phyloP scores from a whole-genome alignment of 257 asterid species.

The Apocynum venetum region DNA sequence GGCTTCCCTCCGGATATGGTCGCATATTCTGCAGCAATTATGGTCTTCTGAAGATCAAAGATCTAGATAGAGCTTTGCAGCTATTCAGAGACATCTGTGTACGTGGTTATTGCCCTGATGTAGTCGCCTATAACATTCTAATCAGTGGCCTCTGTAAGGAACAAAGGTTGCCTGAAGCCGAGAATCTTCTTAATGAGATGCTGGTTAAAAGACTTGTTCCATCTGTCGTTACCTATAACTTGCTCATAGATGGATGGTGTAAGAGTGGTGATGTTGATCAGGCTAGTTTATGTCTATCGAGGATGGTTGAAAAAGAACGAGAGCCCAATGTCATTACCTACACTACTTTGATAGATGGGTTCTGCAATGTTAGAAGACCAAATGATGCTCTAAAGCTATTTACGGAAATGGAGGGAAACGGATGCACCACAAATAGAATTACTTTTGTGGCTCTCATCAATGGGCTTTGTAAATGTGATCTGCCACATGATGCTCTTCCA shows the following conservation, averaged over 20 bases:
- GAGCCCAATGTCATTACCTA: conserved; percentile 76
- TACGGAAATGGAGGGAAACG: conserved; percentile 57
- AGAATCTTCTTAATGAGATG: conserved; percentile 55
- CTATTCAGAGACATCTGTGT: conserved; percentile 58
- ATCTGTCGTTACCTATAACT: conserved; percentile 78
- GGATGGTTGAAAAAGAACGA: conserved; percentile 50
- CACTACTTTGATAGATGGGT: conserved; percentile 77
- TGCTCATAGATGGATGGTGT: conserved; percentile 83
- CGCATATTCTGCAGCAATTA: conserved; percentile 67
- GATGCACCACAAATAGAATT: conserved; percentile 60
- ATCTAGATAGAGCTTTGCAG: conserved; percentile 51
- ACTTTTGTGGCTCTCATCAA: conserved; percentile 79
- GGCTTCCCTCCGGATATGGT: conserved; percentile 77
- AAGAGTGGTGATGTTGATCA: conserved; percentile 55
- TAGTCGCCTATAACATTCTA: conserved; percentile 69
- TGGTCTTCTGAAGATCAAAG: conserved; percentile 56
- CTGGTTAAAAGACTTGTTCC: conserved; percentile 69
- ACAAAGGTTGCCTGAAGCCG: conserved; percentile 52
- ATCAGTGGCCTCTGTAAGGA: conserved; percentile 72
- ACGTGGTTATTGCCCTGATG: conserved; percentile 72
- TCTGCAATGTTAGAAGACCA: conserved; percentile 61
- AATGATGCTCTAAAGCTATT: conserved; percentile 58
- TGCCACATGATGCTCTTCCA: conserved; percentile 51
- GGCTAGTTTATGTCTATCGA: conserved; percentile 43
- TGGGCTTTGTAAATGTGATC: conserved; percentile 84